Evolutionary conservation across 2,329 filamentous ascomycete species (phyloP).

Genomic region (Hymenoscyphus occultus): DNA sequence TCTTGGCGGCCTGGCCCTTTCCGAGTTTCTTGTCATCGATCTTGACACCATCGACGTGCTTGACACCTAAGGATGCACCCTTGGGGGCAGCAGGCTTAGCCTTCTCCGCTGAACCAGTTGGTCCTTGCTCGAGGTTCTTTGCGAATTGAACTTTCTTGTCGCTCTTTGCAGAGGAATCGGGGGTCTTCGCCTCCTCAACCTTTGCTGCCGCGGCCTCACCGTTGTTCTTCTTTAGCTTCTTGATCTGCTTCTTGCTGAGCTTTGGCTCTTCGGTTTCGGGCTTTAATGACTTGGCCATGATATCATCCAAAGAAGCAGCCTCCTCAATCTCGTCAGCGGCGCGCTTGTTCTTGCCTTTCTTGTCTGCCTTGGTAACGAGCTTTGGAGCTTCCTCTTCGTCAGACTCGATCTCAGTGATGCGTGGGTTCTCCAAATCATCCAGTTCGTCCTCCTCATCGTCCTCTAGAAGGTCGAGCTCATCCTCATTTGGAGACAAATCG

Average conservation of each 20-base stretch:
- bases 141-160: conserved; percentile 99
- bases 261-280: conserved; percentile 61
- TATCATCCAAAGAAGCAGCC: conserved; percentile 69
- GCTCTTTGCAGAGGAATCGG: conserved; percentile 54
- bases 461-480: conserved; percentile 53
- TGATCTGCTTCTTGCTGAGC: conserved; percentile 92
- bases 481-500: conserved; percentile 74
- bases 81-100: conserved; percentile 48
- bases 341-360: conserved; percentile 91
- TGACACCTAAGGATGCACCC: conserved; percentile 60
- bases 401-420: conserved; percentile 78
- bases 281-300: conserved; percentile 73
- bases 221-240: conserved; percentile 99
- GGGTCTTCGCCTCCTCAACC: conserved; percentile 55
- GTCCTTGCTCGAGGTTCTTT: conserved; percentile 97
- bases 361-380: conserved; percentile 46
- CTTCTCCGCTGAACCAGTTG: conserved; percentile 65
- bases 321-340: conserved; percentile 68
- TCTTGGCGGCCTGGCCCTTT: conserved; percentile 80
- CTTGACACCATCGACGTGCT: conserved; percentile 82
- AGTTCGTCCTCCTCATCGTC: conserved; percentile 73
- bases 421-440: conserved; percentile 73
- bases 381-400: conserved; percentile 72
- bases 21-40: conserved; percentile 95
- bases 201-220: conserved; percentile 73